Base-by-base conservation (phyloP, 306 rosid genomes). In the Sophora flavescens region DNA sequence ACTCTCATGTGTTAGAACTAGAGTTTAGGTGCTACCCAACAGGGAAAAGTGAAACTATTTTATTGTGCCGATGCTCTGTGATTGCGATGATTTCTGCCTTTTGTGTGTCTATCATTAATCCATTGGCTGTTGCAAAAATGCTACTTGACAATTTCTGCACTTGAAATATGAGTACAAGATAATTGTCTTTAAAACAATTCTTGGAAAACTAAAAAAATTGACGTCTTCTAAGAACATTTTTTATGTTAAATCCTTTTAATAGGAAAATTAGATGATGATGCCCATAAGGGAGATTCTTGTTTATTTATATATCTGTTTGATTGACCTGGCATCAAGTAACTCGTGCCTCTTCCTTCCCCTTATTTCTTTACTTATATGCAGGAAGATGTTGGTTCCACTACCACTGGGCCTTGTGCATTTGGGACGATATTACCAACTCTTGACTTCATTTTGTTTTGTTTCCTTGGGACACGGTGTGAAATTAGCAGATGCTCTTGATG, bases 391-490 rank as follows among this genome's bases (percentile, higher is more conserved):
- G 87, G 85, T 95, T 75, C 97, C 96, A 64, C 81, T 95, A 71
- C 98, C 97, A 9, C 56, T 92, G n/a, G 98, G 98, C 68, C 88
- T 95, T 5, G 72, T 92, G 78, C 85, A 79, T 78, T 84, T 95
- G 78, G 98, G 98, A 78, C 88, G 80, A 78, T 86, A 72, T 72
- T 92, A 95, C 88, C 78, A 81, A 41, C 57, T 86, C 69, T 78
- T 95, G 90, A 91, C 98, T 30, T 88, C 97, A 63, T 84, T 89
- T 82, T 88, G 89, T 84, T 88, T 95, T 59, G 90, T 92, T 81
- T 89, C 97, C 52, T 81, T 95, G 97, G 98, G 97, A 73, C 84
- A 89, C 74, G 98, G 96, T 26, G 90, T 95, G 63, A 86, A 95
- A 84, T 57, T 90, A 75, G 87, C 97, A 11, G 94, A 92, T 84